Evolutionary conservation across 2,329 filamentous ascomycete genomes (phyloP), one percentile per base, ranked within the genome.

Genomic region (Fusarium oxysporum): DNA sequence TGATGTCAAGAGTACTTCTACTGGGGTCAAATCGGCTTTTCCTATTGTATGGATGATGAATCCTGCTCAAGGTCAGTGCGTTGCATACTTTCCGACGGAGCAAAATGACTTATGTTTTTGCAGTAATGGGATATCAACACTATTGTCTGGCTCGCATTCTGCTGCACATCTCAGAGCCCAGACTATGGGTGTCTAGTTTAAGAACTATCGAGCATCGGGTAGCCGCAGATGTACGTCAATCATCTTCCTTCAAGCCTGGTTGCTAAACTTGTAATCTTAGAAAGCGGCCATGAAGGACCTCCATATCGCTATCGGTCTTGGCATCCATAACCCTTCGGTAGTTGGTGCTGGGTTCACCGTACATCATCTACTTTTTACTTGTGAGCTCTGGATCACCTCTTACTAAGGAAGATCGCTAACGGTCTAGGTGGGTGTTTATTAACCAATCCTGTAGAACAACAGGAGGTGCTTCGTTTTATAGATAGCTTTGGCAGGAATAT

Each of bases 21-120:
- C 53, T 44, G 25, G 54, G 12, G 32, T n/a, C 1, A 43, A 41
- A 6, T 65, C 68, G 9, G 62, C 61, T 11, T 74, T 74, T 30
- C 72, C 72, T 14, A 70, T 43, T 2, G 45, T 74, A 1, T 74
- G 70, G 71, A 73, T 74, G 71, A 51, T 51, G 48, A 51, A 51
- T 51, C 21, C 48, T 21, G 48, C 48, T 19, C 48, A 37, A 25
- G 48, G 48, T 37, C 5, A 51, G 48, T 48, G 19, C 1, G 8
- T 23, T 3, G 5, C 9, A n/a, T 12, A 0, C 2, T 19, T 30
- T 6, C 10, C 14, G 1, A 1, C 10, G 8, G 28, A 8, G 28
- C 3, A 4, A 32, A 3, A 3, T n/a, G 0, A 17, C 45, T 50
- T 17, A 50, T 33, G 2, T 6, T 33, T 6, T n/a, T 13, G 5